phyloP scores from a whole-genome alignment of 306 rosid genomes.

The Pterocarpus santalinus region DNA sequence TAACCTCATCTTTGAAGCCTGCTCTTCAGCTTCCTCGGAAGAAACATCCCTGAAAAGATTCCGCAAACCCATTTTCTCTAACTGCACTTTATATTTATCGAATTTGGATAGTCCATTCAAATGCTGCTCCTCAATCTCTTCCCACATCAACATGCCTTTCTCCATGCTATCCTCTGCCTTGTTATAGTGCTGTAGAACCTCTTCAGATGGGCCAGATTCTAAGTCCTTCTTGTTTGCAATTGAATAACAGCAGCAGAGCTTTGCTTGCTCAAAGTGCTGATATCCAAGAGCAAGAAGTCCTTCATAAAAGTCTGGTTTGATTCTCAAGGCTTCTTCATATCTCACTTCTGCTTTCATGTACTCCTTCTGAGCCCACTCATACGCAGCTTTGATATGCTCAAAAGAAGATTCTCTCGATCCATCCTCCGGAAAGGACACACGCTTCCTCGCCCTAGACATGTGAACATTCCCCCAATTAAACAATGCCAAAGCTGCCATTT shows the following conservation, averaged over 20 bases:
- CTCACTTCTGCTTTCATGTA: constrained; percentile 72
- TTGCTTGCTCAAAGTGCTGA: constrained; percentile 92
- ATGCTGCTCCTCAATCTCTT: constrained; percentile 80
- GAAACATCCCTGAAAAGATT: constrained; percentile 67
- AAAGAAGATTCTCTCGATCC: constrained; percentile 60
- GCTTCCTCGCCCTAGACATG: constrained; percentile 83
- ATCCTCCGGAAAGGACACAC: constrained; percentile 63
- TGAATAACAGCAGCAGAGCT: constrained; percentile 84
- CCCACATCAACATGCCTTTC: constrained; percentile 89
- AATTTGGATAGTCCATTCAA: constrained; percentile 80
- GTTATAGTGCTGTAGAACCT: constrained; percentile 83
- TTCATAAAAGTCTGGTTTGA: constrained; percentile 83
- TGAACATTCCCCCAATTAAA: constrained; percentile 97
- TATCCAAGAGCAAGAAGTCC: constrained; percentile 88
- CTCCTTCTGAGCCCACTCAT: constrained; percentile 85
- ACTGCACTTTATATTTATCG: constrained; percentile 66
- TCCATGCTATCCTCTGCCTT: constrained; percentile 96
- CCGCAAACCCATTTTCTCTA: constrained; percentile 78
- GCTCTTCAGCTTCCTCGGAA: constrained; percentile 78
- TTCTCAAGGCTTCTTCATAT: constrained; percentile 76
- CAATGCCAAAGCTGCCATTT: constrained; percentile 91
- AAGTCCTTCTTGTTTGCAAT: constrained; percentile 59
- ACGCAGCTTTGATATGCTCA: constrained; percentile 62
- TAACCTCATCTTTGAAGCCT: constrained; percentile 76
- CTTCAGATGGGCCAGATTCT: constrained; percentile 58